Conservation (phyloP, 352 stramenopile species). For the Globisporangium abappressorium region DNA sequence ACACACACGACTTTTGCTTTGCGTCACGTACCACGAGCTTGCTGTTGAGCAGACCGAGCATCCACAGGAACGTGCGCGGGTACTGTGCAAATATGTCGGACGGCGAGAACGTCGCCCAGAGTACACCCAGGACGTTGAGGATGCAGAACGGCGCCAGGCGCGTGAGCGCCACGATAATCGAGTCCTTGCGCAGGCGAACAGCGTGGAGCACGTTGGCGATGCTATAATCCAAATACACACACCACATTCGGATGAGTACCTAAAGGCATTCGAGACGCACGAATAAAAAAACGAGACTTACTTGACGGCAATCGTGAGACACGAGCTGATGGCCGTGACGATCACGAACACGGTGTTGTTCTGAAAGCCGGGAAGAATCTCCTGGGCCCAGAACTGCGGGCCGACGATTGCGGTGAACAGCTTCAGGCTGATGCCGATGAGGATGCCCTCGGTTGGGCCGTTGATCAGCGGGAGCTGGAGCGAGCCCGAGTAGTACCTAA, state of each 20-base stretch:
- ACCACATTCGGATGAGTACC: not conserved
- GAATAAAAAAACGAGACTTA: conserved; percentile 31
- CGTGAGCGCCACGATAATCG: conserved; percentile 77
- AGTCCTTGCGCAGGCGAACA: conserved; percentile 65
- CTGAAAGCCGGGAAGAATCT: conserved; percentile 59
- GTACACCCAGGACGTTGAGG: conserved; percentile 60
- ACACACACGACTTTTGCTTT: not conserved
- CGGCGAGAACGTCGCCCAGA: conserved; percentile 74
- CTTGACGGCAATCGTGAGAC: conserved; percentile 72
- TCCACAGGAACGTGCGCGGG: conserved; percentile 84
- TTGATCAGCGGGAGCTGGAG: conserved; percentile 96
- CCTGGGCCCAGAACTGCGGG: conserved; percentile 65
- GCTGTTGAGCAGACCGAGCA: conserved; percentile 84
- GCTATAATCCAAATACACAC: conserved; percentile 25
- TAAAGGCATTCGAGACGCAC: conserved; percentile 2
- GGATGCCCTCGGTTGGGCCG: conserved; percentile 95
- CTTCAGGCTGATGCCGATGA: conserved; percentile 81
- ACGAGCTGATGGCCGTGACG: conserved; percentile 51
- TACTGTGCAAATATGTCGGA: conserved; percentile 72
- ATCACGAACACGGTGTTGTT: conserved; percentile 85
- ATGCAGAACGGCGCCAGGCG: conserved; percentile 71
- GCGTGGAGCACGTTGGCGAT: conserved; percentile 69
- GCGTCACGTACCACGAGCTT: conserved; percentile 71
- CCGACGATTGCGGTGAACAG: conserved; percentile 64
- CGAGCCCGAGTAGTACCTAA: conserved; percentile 92